Base-by-base conservation (phyloP, 179 eudicot species). In the Gypsophila paniculata region DNA sequence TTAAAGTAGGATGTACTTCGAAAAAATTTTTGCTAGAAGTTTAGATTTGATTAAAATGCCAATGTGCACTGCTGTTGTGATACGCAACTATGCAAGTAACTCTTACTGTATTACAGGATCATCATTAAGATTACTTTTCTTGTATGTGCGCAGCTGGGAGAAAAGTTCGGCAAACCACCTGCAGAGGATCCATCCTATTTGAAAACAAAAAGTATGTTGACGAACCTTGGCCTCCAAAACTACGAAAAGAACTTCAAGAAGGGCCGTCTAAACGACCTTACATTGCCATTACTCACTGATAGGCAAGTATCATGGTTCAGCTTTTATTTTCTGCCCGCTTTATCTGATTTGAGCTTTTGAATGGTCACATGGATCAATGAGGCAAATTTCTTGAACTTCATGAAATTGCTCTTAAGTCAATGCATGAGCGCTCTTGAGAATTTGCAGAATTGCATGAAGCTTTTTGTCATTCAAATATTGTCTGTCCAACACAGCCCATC, bases 241-340 rank as follows among this genome's bases (percentile, higher is more conserved):
- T 91, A 91, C 61, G 99, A 91, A 75, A 94, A 81, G 84, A 94
- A 94, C 82, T 94, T 94, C 70, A 94, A 88, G 90, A 87, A 61
- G 72, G 99, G 99, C 80, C 75, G 86, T 83, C 81, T 94, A 57
- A 91, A 88, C 3, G 99, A 94, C 75, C 76, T 19, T 61, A 94
- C 97, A 29, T 79, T 94, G 83, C 94, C 97, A 32, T 77, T 94
- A 86, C 88, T 94, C 57, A 93, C 80, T 48, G 97, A 93, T 66
- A 91, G 98, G 98, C 78, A 84, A 82, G 86, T 75, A 72, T 29
- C 73, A 38, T 22, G 38, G 23, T 44, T 54, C 52, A 8, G 74
- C 34, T 36, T 36, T 58, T 63, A 57, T 55, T 11, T 21, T 19
- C 22, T 17, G 21, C 7, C 65, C 8, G 36, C 18, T n/a, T 29